These are phyloP conservation scores for Penicillium samsonianum DNA, from an alignment of 495 filamentous ascomycete species.

Conservation along the genomic window DNA sequence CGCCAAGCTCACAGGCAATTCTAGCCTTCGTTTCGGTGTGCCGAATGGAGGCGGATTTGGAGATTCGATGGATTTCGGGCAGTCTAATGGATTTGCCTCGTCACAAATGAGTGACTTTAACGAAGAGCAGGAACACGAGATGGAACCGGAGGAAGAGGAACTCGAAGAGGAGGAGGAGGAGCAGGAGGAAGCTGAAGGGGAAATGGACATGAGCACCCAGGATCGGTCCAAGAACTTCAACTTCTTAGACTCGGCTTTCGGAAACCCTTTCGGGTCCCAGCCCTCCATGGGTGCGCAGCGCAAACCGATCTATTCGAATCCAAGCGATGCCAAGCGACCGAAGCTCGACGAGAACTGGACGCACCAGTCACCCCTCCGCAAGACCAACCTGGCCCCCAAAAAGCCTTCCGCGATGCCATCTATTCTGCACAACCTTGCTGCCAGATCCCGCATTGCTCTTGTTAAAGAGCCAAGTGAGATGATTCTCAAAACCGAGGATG, in stretches of 20 bases:
- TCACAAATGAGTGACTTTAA: slow-evolving; percentile 39
- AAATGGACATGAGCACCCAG: slow-evolving; percentile 26
- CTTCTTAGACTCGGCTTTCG: slow-evolving; percentile 39
- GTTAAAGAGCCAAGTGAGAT: slow-evolving; percentile 48
- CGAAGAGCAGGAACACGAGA: slow-evolving; percentile 38
- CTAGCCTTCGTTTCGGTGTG: slow-evolving; percentile 39
- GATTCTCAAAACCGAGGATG: slow-evolving; percentile 48
- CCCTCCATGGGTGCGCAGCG: slow-evolving; percentile 23
- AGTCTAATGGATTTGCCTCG: slow-evolving; percentile 32
- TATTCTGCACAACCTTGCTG: slow-evolving; percentile 47
- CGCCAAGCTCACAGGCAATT: slow-evolving; percentile 28
- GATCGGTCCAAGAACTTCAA: slow-evolving; percentile 25
- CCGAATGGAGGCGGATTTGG: slow-evolving; percentile 47
- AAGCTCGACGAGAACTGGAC: slow-evolving; percentile 48
- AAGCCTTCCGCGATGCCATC: slow-evolving; percentile 52
- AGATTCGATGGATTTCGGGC: slow-evolving; percentile 34
- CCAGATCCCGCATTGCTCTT: slow-evolving; percentile 31
- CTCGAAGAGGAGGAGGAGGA: slow-evolving; percentile 32
- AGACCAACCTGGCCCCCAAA: slow-evolving; percentile 43
- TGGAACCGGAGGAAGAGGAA: slow-evolving; percentile 28
- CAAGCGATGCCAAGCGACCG: slow-evolving; percentile 46
- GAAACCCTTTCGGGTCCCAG: slow-evolving; percentile 21
- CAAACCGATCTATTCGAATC: slow-evolving; percentile 47
- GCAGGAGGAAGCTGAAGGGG: slow-evolving; percentile 41
- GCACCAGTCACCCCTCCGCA: slow-evolving; percentile 39